Base-by-base conservation (phyloP, 352 stramenopile species). In the Pythium coloratum region DNA sequence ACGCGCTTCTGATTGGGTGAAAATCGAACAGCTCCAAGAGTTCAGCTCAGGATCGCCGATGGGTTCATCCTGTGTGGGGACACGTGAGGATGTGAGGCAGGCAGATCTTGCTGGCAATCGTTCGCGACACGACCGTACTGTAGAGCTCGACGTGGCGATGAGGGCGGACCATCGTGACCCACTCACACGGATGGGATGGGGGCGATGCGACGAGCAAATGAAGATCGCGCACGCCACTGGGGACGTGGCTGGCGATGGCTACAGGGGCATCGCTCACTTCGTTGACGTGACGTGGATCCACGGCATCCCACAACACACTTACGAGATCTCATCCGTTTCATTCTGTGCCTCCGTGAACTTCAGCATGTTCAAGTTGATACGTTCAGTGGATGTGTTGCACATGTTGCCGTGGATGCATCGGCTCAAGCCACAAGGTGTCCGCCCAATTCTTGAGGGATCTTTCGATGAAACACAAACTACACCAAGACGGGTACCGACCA, bases 271-370 rank as follows among this genome's bases (percentile, higher is more conserved):
- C 40, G 18, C 16, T 18, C 44, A 28, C 44, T 51, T 51, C 44
- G 44, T 51, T 16, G 44, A 51, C 26, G 38, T 16, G 38, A 44
- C 28, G 28, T 30, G 28, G 28, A 30, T 30, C 28, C 28, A 14
- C 38, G 9, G 38, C 38, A 18, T 44, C 38, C 38, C 38, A 44
- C 38, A 44, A 44, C 38, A 44, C 38, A 44, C 16, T 51, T 51
- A 28, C 44, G 44, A 51, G 44, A 51, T 51, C 44, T 51, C 44
- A 51, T 51, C 44, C 9, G 44, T 28, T 51, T 51, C 44, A 6
- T 44, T 44, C 16, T 5, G 13, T 44, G 38, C 1, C 13, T 16
- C 28, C 10, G 13, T 44, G 38, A 18, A 44, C 44, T 28, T 8
- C 18, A 51, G 18, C 44, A 51, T 8, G 9, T 51, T 51, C 44